phyloP scores from a whole-genome alignment of 1,139 yeast species.

The Sugiyamaella novakii region DNA sequence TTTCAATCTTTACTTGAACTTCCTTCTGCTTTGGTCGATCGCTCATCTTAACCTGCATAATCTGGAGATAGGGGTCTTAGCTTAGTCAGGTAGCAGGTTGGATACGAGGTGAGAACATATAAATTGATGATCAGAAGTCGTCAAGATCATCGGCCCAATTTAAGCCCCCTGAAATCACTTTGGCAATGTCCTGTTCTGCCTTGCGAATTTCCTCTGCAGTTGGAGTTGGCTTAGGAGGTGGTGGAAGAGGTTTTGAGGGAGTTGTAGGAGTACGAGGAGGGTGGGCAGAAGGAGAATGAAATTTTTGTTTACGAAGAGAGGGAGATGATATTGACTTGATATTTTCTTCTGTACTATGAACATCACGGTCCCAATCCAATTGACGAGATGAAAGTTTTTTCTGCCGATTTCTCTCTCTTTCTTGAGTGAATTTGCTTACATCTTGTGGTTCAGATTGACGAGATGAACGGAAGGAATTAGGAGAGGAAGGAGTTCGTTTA shows the following conservation, averaged over 20 bases:
- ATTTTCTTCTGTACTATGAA: background rate
- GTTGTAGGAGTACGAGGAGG: background rate
- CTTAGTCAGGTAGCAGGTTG: too few relatives aligned
- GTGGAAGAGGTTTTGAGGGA: background rate
- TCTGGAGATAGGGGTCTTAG: background rate
- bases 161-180: conserved; percentile 18
- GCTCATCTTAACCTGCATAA: too few relatives aligned
- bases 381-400: conserved; percentile 19
- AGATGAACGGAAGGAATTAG: background rate
- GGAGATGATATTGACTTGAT: background rate
- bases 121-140: conserved; percentile 18
- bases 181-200: conserved; percentile 16
- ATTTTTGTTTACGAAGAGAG: background rate
- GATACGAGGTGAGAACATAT: too few relatives aligned
- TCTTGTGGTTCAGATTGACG: conserved; percentile 1
- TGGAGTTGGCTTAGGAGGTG: background rate
- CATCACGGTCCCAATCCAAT: conserved; percentile 21
- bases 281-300: background rate
- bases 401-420: conserved; percentile 19
- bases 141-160: conserved; percentile 31
- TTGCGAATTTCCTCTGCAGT: conserved; percentile 10
- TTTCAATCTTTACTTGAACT: too few relatives aligned
- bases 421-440: conserved; percentile 12
- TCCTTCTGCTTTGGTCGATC: too few relatives aligned
- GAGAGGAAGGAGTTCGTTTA: background rate